Conservation (phyloP, 805 yeast genomes). For the Candida fluviatilis region DNA sequence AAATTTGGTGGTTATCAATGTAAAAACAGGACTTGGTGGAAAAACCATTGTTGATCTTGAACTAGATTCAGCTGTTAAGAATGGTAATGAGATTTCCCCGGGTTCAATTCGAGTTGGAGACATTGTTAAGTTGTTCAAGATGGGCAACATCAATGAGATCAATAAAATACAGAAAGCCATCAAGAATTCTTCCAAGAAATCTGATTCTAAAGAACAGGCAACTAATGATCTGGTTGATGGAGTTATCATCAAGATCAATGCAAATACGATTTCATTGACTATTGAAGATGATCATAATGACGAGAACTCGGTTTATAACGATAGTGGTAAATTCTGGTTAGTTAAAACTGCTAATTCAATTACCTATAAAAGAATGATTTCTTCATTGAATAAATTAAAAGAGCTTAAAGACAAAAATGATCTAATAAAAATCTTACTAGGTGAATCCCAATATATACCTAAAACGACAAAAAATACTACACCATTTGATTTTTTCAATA, state of each 20-base stretch:
- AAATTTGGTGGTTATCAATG: constrained; percentile 56
- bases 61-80: constrained; percentile 46
- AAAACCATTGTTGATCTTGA: constrained; percentile 60
- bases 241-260: constrained; percentile 56
- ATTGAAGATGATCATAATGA: constrained; percentile 52
- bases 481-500: constrained; percentile 34
- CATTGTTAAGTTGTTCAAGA: constrained; percentile 58
- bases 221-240: constrained; percentile 45
- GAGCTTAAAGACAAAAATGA: constrained; percentile 39
- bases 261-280: constrained; percentile 50
- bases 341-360: constrained; percentile 64
- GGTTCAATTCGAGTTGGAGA: constrained; percentile 72
- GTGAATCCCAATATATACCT: constrained; percentile 34
- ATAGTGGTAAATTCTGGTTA: constrained; percentile 53
- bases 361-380: constrained; percentile 75
- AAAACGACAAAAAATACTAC: constrained; percentile 4
- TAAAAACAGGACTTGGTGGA: constrained; percentile 80
- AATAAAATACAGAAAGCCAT: constrained; percentile 23
- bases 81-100: constrained; percentile 28
- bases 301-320: constrained; percentile 40
- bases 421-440: constrained; percentile 45
- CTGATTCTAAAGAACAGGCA: constrained; percentile 15
- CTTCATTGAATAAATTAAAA: constrained; percentile 62
- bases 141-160: constrained; percentile 24
- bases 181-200: constrained; percentile 17